These are phyloP conservation scores for Leishmania mexicana DNA, from an alignment of 208 protist species.

Conservation along the genomic window DNA sequence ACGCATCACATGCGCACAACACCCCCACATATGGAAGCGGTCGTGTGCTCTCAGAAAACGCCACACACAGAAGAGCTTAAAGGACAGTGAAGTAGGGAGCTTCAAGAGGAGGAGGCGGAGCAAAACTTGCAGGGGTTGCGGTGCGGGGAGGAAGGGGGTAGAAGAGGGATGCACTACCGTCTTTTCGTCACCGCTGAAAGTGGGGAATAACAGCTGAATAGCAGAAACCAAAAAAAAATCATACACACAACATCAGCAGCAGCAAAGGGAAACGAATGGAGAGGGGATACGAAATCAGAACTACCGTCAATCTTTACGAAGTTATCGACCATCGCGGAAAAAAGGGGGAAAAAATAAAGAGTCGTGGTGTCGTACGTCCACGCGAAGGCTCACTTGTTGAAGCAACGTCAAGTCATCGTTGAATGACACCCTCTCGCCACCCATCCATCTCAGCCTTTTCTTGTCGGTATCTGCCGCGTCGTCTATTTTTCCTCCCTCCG, in stretches of 20 bases:
- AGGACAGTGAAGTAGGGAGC: neutral
- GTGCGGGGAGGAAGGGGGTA: neutral
- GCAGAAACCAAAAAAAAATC: neutral
- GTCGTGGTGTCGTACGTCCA: slow-evolving; percentile 22
- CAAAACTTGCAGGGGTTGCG: neutral
- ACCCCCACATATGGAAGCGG: neutral
- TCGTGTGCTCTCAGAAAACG: neutral
- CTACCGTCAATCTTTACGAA: slow-evolving; percentile 6
- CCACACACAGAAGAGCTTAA: neutral
- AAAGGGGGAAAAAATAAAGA: slow-evolving; percentile 14
- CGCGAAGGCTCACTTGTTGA: slow-evolving; percentile 17
- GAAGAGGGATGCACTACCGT: neutral
- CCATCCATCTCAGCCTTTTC: neutral
- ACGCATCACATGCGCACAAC: neutral
- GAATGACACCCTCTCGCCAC: slow-evolving; percentile 9
- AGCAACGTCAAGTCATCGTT: slow-evolving; percentile 8
- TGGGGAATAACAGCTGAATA: neutral
- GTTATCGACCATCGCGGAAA: slow-evolving; percentile 10
- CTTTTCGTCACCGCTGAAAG: neutral
- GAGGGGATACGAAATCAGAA: slow-evolving; percentile 7
- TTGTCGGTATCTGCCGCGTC: neutral
- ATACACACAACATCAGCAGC: slow-evolving; percentile 3
- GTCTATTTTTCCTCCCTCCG: neutral
- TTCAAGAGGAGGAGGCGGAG: neutral
- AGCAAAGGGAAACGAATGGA: neutral